phyloP scores from a whole-genome alignment of 495 filamentous ascomycete species.

The Penicillium paradoxum region DNA sequence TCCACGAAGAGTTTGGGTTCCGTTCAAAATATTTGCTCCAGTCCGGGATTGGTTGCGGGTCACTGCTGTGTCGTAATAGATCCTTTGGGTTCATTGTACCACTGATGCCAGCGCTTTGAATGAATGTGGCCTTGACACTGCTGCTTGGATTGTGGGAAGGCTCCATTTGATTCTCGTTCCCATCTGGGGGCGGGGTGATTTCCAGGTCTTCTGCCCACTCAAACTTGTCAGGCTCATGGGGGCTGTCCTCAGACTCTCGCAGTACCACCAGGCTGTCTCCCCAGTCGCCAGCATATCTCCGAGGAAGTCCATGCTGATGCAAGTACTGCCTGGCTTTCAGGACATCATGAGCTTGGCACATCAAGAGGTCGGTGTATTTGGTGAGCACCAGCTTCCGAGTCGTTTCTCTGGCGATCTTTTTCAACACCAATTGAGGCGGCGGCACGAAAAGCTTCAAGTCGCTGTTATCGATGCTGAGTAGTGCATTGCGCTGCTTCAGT shows the following conservation, averaged over 20 bases:
- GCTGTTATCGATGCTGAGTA: slow-evolving; percentile 31
- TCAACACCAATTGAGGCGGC: slow-evolving; percentile 22
- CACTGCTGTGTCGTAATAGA: not conserved
- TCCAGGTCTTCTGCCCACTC: slow-evolving; percentile 13
- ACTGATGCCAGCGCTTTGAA: slow-evolving; percentile 2
- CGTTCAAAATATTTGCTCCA: slow-evolving; percentile 4
- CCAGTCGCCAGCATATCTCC: slow-evolving; percentile 31
- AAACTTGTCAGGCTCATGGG: slow-evolving; percentile 7
- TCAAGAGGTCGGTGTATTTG: slow-evolving; percentile 14
- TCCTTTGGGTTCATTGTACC: not conserved
- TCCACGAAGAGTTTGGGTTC: not conserved
- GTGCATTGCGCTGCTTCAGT: slow-evolving; percentile 23
- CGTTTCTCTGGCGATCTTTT: slow-evolving; percentile 13
- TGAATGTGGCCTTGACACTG: not conserved
- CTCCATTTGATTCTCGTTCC: not conserved
- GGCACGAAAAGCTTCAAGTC: slow-evolving; percentile 8
- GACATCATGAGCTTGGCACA: slow-evolving; percentile 27
- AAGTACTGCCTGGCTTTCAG: slow-evolving; percentile 27
- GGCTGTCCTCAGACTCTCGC: not conserved
- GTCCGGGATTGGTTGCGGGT: not conserved
- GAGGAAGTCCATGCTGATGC: slow-evolving; percentile 20
- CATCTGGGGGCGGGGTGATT: not conserved
- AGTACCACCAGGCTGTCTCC: slow-evolving; percentile 18
- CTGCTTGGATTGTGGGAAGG: not conserved
- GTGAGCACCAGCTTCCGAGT: slow-evolving; percentile 8